A percentile compares a stretch with the other conserved stretches of the same genome.
Evolutionary conservation across 139 green algal species (phyloP).

Genomic region (Desmodesmus armatus): DNA sequence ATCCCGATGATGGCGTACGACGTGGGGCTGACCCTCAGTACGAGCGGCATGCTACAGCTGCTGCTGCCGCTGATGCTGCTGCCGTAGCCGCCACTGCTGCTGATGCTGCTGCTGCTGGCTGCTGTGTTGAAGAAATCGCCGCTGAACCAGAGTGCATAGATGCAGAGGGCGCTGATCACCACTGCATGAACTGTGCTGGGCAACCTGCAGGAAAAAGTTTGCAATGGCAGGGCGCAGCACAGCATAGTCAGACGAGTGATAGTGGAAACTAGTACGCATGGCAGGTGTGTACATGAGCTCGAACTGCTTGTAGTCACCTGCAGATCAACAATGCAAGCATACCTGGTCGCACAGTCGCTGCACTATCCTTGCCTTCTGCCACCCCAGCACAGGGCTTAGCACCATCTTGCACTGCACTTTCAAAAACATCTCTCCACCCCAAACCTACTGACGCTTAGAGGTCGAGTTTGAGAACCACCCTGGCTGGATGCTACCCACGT

Average conservation of each 20-base stretch:
- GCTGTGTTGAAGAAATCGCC: conserved; percentile 17
- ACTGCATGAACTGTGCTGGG: conserved; percentile 32
- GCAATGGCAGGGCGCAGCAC: not conserved
- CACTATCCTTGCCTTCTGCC: not conserved
- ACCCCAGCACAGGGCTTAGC: not conserved
- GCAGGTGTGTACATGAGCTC: not conserved
- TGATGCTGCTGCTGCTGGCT: not conserved
- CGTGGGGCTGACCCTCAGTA: conserved; percentile 6
- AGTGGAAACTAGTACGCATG: not conserved
- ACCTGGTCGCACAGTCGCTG: not conserved
- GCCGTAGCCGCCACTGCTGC: not conserved
- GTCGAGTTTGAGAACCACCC: not conserved
- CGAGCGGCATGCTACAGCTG: not conserved
- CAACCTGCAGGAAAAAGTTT: not conserved
- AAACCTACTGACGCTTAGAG: not conserved
- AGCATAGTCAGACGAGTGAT: not conserved
- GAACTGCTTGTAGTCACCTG: not conserved
- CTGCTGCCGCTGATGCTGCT: not conserved
- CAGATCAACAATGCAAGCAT: not conserved
- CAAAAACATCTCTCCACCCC: not conserved
- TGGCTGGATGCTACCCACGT: not conserved
- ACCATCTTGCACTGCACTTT: not conserved
- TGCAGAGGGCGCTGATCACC: conserved; percentile 2
- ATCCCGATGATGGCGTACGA: conserved; percentile 41
- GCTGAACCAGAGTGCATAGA: conserved; percentile 34